These are phyloP conservation scores for Prosopis cineraria DNA, from an alignment of 306 rosid genomes.

Conservation along the genomic window DNA sequence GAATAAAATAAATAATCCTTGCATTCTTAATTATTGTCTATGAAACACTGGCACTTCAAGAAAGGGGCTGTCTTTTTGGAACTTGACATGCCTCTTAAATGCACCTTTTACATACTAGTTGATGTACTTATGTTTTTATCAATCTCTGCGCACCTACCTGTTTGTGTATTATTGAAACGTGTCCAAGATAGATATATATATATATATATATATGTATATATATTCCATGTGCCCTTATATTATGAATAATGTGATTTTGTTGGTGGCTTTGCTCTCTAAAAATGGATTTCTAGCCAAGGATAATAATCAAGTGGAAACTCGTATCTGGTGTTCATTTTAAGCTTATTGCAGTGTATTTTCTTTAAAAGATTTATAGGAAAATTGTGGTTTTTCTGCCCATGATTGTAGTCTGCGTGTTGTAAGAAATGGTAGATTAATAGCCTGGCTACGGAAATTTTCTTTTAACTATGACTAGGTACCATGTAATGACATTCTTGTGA, in stretches of 20 bases:
- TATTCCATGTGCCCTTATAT: not conserved
- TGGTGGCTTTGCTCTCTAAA: not conserved
- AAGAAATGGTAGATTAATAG: not conserved
- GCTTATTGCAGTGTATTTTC: slow-evolving; percentile 21
- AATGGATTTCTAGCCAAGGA: not conserved
- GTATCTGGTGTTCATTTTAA: slow-evolving; percentile 4
- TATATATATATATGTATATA: no score
- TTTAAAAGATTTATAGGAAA: not conserved
- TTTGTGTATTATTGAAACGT: not conserved
- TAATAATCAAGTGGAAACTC: not conserved
- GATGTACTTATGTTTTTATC: not conserved
- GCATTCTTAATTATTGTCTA: not conserved
- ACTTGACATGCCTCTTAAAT: not conserved
- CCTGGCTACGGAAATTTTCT: not conserved
- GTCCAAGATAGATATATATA: no score
- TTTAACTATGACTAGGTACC: slow-evolving; percentile 10
- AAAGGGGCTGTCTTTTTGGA: not conserved
- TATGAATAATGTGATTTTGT: not conserved
- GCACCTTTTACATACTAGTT: not conserved
- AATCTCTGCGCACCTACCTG: not conserved
- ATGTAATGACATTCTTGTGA: slow-evolving; percentile 4
- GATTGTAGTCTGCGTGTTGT: not conserved
- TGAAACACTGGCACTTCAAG: not conserved
- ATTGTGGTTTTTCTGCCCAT: not conserved
- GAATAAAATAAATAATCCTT: not conserved